Evolutionary conservation across 306 rosid genomes (phyloP).

Genomic region (Cicer bijugum): DNA sequence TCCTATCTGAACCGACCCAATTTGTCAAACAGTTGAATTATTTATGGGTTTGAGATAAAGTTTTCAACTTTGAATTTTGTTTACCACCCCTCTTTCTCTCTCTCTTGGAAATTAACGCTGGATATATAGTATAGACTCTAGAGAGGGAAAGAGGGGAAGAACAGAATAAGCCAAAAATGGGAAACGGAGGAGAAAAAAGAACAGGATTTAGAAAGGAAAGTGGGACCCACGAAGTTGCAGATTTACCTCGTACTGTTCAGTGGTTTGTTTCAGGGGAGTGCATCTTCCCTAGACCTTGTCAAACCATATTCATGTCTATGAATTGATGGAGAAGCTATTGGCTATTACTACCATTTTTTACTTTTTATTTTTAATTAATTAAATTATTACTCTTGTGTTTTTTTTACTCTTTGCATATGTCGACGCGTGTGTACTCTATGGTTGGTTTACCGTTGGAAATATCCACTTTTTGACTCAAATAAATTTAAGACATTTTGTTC

Average conservation of each 20-base stretch:
- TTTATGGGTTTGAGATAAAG: neutral
- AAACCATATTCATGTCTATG: neutral
- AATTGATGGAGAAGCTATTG: too few relatives aligned
- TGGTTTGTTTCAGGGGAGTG: neutral
- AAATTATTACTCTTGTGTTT: neutral
- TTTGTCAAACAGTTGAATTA: neutral
- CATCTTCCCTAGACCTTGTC: conserved; percentile 5
- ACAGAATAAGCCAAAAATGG: conserved; percentile 3
- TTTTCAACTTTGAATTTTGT: neutral
- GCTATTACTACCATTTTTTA: too few relatives aligned
- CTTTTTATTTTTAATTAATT: neutral
- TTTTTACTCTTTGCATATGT: neutral
- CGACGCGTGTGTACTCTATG: neutral
- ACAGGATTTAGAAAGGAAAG: neutral
- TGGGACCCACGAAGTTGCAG: conserved; percentile 7
- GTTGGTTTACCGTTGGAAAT: neutral
- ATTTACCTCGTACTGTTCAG: conserved; percentile 21
- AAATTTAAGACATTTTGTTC: too few relatives aligned
- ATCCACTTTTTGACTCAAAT: neutral
- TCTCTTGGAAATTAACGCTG: neutral
- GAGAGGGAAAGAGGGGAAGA: conserved; percentile 15
- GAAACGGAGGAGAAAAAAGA: neutral
- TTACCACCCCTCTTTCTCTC: neutral
- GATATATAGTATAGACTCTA: neutral
- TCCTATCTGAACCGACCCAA: neutral